Evolutionary conservation across 805 yeast genomes (phyloP).

Genomic region (Ogataea thermomethanolica): DNA sequence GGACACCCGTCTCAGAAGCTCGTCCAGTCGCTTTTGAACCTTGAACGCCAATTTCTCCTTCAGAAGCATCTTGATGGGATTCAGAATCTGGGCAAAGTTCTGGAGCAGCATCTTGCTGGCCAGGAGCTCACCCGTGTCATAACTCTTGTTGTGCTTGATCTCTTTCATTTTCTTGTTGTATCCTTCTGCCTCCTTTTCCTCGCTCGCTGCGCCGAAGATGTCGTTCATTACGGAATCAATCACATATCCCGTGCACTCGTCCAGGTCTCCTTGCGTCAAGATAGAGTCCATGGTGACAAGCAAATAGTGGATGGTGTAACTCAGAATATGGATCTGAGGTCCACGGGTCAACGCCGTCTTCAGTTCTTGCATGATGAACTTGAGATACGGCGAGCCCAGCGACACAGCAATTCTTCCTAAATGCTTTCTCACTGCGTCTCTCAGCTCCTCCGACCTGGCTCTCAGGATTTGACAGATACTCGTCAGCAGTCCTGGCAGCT

Average conservation of each 20-base stretch:
- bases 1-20: constrained; percentile 69
- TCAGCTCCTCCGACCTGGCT: constrained; percentile 77
- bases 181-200: constrained; percentile 93
- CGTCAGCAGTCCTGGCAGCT: constrained; percentile 80
- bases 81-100: constrained; percentile 53
- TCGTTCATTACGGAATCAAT: constrained; percentile 86
- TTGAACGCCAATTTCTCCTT: constrained; percentile 62
- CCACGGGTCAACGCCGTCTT: constrained; percentile 79
- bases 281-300: constrained; percentile 45
- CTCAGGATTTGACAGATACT: constrained; percentile 86
- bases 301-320: constrained; percentile 79
- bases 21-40: constrained; percentile 73
- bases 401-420: constrained; percentile 59
- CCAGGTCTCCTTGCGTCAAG: constrained; percentile 69
- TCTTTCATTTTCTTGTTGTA: constrained; percentile 84
- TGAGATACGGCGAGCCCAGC: constrained; percentile 71
- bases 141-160: constrained; percentile 84
- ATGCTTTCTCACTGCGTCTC: constrained; percentile 81
- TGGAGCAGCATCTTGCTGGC: constrained; percentile 60
- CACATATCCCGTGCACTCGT: constrained; percentile 54
- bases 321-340: constrained; percentile 88
- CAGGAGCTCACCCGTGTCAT: constrained; percentile 78
- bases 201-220: constrained; percentile 85
- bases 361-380: constrained; percentile 74
- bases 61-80: constrained; percentile 65